Evolutionary conservation across 352 stramenopile species (phyloP), one percentile per base, ranked within the genome.

Genomic region (Globisporangium irregulare): DNA sequence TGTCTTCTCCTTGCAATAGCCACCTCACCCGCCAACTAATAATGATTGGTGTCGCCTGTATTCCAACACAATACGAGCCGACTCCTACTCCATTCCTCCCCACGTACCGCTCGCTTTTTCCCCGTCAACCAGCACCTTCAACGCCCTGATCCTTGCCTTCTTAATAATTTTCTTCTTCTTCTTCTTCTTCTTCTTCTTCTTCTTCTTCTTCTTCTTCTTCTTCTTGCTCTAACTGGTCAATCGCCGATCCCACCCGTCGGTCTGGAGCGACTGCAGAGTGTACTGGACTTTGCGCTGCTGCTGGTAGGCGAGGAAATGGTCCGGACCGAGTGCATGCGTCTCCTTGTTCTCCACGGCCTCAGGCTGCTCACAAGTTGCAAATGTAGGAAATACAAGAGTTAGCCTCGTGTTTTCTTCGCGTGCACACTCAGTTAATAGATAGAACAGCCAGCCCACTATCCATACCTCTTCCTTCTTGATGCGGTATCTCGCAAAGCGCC

Each of bases 261-360:
- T 70, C 64, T 79, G 76, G 46, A 94, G 70, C n/a, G 66, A 54
- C 62, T 94, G 73, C 2, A 94, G 81, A 12, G 71, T 79, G 56
- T 87, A 85, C 59, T 79, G 77, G 48, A 82, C 75, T 56, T 80
- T 90, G 25, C 71, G 82, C 34, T 80, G 81, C 53, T 79, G 75
- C 54, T 91, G 82, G 65, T 91, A 94, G 32, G 73, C 79, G 29
- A 91, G 74, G 22, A 90, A 89, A 27, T 83, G 80, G 57, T 91
- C 78, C 5, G 62, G 43, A 12, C 66, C 56, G n/a, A 64, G 62
- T 53, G 80, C 78, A 14, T 67, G 69, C 18, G 48, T 71, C 18
- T 75, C 76, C 2, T 64, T 68, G n/a, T 34, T 71, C 41, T 75
- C 71, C 18, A 64, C 66, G 2, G 66, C 50, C 3, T 66, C 25